Base-by-base conservation (phyloP, 1,139 yeast genomes). In the Saccharomyces hybrid region DNA sequence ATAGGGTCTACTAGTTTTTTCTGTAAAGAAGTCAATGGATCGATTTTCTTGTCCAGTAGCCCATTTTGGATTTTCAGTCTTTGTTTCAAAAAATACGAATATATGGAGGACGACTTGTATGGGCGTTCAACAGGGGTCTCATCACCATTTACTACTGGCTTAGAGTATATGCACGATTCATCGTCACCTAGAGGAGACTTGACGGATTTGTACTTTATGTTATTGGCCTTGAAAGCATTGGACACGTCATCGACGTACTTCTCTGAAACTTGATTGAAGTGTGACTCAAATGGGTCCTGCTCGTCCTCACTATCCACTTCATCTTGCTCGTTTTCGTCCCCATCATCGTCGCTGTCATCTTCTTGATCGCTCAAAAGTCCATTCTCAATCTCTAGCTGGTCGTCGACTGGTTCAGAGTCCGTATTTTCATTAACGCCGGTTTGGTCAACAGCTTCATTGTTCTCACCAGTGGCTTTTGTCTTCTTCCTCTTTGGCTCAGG, bases 231-330 rank as follows among this genome's bases (percentile, higher is more conserved):
- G 52, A 65, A 66, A 1, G 62, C 68, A n/a, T 50, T 49, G 44
- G 60, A 64, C 14, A 69, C 28, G 16, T 71, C 64, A 5, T 75
- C 75, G 4, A 83, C 68, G 38, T 67, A 66, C 1, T 68, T 67
- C 19, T 75, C 79, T 19, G 83, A 81, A 0, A 79, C 75, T 29
- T 74, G 71, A 53, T 84, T 86, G 68, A 86, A 91, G 67, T 91
- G 98, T 27, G 73, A 66, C 59, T 87, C 89, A 63, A 86, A 90
- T 7, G 54, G 88, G 68, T 85, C 89, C 11, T 65, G 65, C 28
- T 57, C 67, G 51, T 73, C 74, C 24, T 73, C 76, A 26, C 63
- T 69, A 2, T 66, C 72, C 9, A 61, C 62, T 16, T 64, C 70
- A 14, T 69, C 75, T 3, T 67, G 71, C 4, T 64, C 73, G 2